Evolutionary conservation across 371 early-diverging fungal genomes (phyloP).

Genomic region (Rhizopus sp.): DNA sequence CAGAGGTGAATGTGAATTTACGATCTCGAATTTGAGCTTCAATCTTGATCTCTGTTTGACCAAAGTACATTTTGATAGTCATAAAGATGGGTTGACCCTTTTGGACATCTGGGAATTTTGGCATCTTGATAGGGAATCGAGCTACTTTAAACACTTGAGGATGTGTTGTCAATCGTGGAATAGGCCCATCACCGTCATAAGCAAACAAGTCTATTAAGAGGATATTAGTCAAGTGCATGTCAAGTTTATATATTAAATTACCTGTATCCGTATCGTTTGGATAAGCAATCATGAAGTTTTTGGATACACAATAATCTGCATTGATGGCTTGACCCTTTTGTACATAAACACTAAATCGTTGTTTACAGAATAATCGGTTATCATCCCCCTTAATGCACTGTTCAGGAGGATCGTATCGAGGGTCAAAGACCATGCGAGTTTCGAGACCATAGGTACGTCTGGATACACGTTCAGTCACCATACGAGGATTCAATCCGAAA

Average conservation of each 20-base stretch:
- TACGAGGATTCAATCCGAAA: constrained; percentile 58
- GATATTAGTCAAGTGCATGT: background rate
- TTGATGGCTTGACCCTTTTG: constrained; percentile 61
- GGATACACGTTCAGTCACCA: constrained; percentile 63
- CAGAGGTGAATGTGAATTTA: constrained; percentile 51
- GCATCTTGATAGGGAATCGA: constrained; percentile 55
- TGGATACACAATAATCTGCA: constrained; percentile 61
- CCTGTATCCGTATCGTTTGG: constrained; percentile 59
- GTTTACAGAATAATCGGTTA: constrained; percentile 52
- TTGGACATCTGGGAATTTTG: constrained; percentile 46
- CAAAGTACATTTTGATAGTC: constrained; percentile 60
- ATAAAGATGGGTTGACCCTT: constrained; percentile 48
- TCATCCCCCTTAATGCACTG: constrained; percentile 57
- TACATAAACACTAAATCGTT: constrained; percentile 64
- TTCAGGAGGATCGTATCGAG: constrained; percentile 58
- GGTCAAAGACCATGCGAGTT: constrained; percentile 64
- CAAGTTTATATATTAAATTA: constrained; percentile 11
- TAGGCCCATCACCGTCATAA: constrained; percentile 46
- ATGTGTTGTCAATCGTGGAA: constrained; percentile 50
- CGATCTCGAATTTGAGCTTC: constrained; percentile 52
- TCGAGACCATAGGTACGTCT: constrained; percentile 65
- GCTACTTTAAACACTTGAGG: constrained; percentile 51
- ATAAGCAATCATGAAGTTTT: constrained; percentile 63
- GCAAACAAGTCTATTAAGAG: constrained; percentile 45
- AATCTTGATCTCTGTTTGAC: constrained; percentile 55